phyloP scores from a whole-genome alignment of 441 rosid genomes.

The Eutrema salsugineum region DNA sequence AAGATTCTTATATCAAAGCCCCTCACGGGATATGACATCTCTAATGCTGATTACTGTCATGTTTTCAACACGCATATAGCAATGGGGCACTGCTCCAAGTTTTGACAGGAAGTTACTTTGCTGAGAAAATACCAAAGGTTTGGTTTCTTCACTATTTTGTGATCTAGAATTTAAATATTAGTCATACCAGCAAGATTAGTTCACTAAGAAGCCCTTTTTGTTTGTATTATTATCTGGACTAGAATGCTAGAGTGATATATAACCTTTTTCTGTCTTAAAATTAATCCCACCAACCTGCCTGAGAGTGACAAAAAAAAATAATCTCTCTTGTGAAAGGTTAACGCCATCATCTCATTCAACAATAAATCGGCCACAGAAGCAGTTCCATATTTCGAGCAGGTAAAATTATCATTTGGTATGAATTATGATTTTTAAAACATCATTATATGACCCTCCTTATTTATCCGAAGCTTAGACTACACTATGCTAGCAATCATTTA shows the following conservation, averaged over 20 bases:
- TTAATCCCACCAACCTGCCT: not conserved
- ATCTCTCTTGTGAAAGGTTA: constrained; percentile 76
- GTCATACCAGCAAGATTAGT: not conserved
- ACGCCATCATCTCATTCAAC: constrained; percentile 91
- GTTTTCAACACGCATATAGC: constrained; percentile 39
- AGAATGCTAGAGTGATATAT: constrained; percentile 1
- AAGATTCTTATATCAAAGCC: not conserved
- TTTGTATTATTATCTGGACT: not conserved
- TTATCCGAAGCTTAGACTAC: not conserved
- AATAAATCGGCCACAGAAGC: constrained; percentile 97
- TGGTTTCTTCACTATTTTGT: not conserved
- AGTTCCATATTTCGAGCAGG: constrained; percentile 97
- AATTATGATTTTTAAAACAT: not conserved
- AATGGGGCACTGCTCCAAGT: constrained; percentile 95
- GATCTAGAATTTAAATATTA: not conserved
- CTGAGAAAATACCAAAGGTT: constrained; percentile 87
- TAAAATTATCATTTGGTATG: constrained; percentile 24
- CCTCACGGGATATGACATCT: not conserved
- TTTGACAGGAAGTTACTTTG: constrained; percentile 81
- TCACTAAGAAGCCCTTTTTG: not conserved
- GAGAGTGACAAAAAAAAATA: constrained; percentile 40
- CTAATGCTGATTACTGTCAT: not conserved
- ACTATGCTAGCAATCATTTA: not conserved
- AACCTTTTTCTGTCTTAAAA: constrained; percentile 19
- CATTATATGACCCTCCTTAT: not conserved